Evolutionary conservation across 768 basidiomycete species (phyloP).

Genomic region (Tephrocybe sp.): DNA sequence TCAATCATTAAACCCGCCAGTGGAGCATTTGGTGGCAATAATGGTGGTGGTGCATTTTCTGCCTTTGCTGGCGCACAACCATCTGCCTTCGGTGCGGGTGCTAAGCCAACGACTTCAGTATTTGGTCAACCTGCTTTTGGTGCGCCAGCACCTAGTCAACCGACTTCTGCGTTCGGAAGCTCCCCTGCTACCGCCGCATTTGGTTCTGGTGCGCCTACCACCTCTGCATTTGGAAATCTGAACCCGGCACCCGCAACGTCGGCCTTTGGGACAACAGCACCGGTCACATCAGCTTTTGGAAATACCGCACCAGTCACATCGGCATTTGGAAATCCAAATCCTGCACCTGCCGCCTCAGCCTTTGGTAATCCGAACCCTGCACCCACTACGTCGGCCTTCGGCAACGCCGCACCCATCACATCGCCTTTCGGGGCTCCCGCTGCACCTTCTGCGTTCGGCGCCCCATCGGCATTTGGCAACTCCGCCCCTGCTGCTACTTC

Average conservation of each 20-base stretch:
- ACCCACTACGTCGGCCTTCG: constrained; percentile 22
- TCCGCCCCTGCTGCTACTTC: constrained; percentile 15
- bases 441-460: constrained; percentile 1
- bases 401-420: constrained; percentile 7
- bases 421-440: constrained; percentile 6
- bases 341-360: constrained; percentile 11
- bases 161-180: constrained; percentile 22
- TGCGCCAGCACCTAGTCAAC: constrained; percentile 11
- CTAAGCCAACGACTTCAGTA: constrained; percentile 19
- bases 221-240: constrained; percentile 4
- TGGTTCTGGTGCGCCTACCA: constrained; percentile 5
- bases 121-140: constrained; percentile 32
- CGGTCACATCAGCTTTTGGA: constrained; percentile 22
- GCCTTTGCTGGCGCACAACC: constrained; percentile 49
- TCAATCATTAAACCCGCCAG: constrained; percentile 47
- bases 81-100: constrained; percentile 36
- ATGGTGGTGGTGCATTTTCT: constrained; percentile 42
- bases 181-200: constrained; percentile 18
- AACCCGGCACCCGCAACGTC: constrained; percentile 8
- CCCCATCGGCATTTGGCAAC: constrained; percentile 23
- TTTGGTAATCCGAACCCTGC: constrained; percentile 21
- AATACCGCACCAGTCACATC: constrained; percentile 7
- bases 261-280: constrained; percentile 20
- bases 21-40: constrained; percentile 48
- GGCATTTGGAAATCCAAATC: not conserved